Evolutionary conservation across 2,329 filamentous ascomycete genomes (phyloP), one percentile per base, ranked within the genome.

Genomic region (Neodidymelliopsis sp.): DNA sequence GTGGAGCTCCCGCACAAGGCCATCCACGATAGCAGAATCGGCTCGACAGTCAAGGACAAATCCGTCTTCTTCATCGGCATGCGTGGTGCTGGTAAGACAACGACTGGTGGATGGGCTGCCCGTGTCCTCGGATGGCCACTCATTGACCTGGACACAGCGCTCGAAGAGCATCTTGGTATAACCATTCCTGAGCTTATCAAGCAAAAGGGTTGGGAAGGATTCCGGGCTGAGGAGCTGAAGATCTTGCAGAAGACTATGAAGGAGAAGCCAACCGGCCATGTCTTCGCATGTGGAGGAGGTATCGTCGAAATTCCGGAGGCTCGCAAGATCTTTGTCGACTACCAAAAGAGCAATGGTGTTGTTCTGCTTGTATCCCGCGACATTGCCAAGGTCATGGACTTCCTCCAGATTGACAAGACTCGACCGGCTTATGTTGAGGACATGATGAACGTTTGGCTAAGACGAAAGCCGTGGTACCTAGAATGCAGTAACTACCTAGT

Each of bases 51-150:
- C 4, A 60, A 72, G 22, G 59, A 84, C 61, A 82, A 83, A 36
- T 96, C 92, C 0, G 87, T 97, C 40, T 91, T 97, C 75, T 87
- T 99, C 53, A 93, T 99, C 59, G 94, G 94, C 8, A 99, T 99
- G 94, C 86, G 94, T 58, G 94, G 94, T 47, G 94, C 92, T 29
- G 94, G 94, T 19, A 99, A 99, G 77, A 97, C 94, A 0, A 99
- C 94, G 0, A 88, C 90, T 25, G 94, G 94, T 42, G 83, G 84
- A 11, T 96, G 92, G 90, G 87, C 94, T 65, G 86, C 89, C 0
- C 83, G 83, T 53, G 82, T 88, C 20, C 78, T 97, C 1, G 84
- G 85, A 38, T 86, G 91, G 67, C 85, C 88, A 6, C 87, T 96
- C 53, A 77, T 95, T 43, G 94, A 99, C 68, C 81, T 99, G 20